Evolutionary conservation across 2,329 filamentous ascomycete genomes (phyloP), one percentile per base, ranked within the genome.

Genomic region (Parastagonospora avenae): DNA sequence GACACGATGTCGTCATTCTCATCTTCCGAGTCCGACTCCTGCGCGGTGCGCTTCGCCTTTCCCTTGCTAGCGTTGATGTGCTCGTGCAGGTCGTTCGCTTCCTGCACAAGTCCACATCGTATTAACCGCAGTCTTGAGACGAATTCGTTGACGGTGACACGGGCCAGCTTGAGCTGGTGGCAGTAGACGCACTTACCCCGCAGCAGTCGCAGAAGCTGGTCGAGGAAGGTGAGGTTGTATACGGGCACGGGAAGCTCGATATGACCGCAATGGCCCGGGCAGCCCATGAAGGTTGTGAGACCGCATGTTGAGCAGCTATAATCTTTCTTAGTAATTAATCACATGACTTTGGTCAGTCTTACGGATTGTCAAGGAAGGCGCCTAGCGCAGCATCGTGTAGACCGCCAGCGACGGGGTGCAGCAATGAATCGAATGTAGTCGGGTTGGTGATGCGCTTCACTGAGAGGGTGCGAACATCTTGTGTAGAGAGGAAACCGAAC

Each of bases 211-310:
- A 95, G 84, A 45, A 92, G 84, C 73, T 97, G 92, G 70, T 97
- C 92, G 80, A 99, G 89, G 69, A 97, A 97, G 2, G 92, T 89
- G n/a, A 93, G 91, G 74, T 99, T 93, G 73, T 97, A 99, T 45
- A 97, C 90, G 40, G 90, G 91, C 10, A 92, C 88, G 11, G 94
- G 92, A 10, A 99, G 86, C 65, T 97, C 91, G 72, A 99, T 96
- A 71, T 99, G 94, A 46, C 94, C 95, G 52, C 89, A 85, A 78
- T 99, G 95, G 50, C 95, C 95, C 6, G 93, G 91, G 72, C 95
- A 99, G 64, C 85, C 71, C 16, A 58, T 85, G 68, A 86, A 83
- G 55, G 87, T 87, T 67, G 87, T 89, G 60, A 96, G 82, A 62
- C 93, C 91, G 77, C 94, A 99, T 73, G 94, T 99, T 64, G 91